A percentile compares a stretch with the other conserved stretches of the same genome.
Conservation (phyloP, 768 basidiomycete genomes). For the Collybia sp. region DNA sequence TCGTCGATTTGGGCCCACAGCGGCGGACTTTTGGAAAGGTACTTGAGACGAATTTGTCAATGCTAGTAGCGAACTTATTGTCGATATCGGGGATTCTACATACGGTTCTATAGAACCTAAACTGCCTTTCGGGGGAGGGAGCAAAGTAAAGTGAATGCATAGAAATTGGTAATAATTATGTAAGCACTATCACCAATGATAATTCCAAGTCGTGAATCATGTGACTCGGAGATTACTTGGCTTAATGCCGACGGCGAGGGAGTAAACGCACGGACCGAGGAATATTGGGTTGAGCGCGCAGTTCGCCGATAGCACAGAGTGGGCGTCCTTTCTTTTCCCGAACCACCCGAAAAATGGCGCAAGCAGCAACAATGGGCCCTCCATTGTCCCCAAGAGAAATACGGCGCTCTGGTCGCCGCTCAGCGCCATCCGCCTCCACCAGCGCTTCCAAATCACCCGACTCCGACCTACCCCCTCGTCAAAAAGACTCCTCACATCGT, state of each 20-base stretch:
- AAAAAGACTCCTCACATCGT: slow-evolving; percentile 39
- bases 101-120: too few species aligned
- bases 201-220: not conserved
- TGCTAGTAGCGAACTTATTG: too few species aligned
- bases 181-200: too few species aligned
- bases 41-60: too few species aligned
- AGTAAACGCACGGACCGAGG: slow-evolving; percentile 4
- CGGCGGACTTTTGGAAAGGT: too few species aligned
- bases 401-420: slow-evolving; percentile 72
- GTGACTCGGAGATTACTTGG: not conserved
- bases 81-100: too few species aligned
- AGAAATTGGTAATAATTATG: too few species aligned
- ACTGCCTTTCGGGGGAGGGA: too few species aligned
- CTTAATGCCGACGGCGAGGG: not conserved
- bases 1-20: too few species aligned
- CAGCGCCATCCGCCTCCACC: slow-evolving; percentile 59
- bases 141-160: too few species aligned
- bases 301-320: slow-evolving; percentile 1
- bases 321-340: slow-evolving; percentile 5
- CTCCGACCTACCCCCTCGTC: slow-evolving; percentile 54
- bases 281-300: slow-evolving; percentile 2
- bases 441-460: slow-evolving; percentile 73
- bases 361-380: slow-evolving; percentile 69
- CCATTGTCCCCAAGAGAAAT: slow-evolving; percentile 75
- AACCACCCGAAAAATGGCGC: slow-evolving; percentile 43